A percentile compares a stretch with the other conserved stretches of the same genome.
phyloP scores from a whole-genome alignment of 1,284 basidiomycete species.

The Earliella scabrosa region DNA sequence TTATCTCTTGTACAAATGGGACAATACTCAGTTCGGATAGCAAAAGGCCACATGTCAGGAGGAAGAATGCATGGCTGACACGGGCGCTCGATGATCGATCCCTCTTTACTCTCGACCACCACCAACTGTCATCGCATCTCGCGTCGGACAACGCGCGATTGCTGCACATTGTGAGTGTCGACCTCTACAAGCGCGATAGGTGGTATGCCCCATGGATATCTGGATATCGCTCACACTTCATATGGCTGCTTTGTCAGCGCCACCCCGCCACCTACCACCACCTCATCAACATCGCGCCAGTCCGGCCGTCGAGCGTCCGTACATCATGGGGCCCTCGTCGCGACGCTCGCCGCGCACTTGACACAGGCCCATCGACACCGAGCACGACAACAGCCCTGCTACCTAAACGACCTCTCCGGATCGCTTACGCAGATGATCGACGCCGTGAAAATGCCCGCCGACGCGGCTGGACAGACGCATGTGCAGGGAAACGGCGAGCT shows the following conservation, averaged over 20 bases:
- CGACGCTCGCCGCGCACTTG: slow-evolving; percentile 45
- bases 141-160: not conserved
- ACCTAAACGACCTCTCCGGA: slow-evolving; percentile 90
- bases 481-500: slow-evolving; percentile 62
- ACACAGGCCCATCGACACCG: slow-evolving; percentile 91
- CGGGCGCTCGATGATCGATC: slow-evolving; percentile 17
- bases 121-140: slow-evolving; percentile 1
- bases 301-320: slow-evolving; percentile 40
- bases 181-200: too few species aligned
- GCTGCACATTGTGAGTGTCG: not conserved
- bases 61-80: not conserved
- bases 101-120: slow-evolving; percentile 7
- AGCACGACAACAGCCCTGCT: slow-evolving; percentile 91
- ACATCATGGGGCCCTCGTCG: slow-evolving; percentile 33
- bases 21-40: too few species aligned
- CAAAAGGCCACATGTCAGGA: not conserved
- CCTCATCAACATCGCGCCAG: not conserved
- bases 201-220: too few species aligned
- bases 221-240: too few species aligned
- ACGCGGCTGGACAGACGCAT: slow-evolving; percentile 38
- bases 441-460: slow-evolving; percentile 73
- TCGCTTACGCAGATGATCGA: slow-evolving; percentile 96
- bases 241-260: too few species aligned
- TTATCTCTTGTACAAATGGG: too few species aligned
- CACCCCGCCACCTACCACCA: not conserved